Conservation (phyloP, 2,329 filamentous ascomycete genomes). For the Colletotrichum sp. region DNA sequence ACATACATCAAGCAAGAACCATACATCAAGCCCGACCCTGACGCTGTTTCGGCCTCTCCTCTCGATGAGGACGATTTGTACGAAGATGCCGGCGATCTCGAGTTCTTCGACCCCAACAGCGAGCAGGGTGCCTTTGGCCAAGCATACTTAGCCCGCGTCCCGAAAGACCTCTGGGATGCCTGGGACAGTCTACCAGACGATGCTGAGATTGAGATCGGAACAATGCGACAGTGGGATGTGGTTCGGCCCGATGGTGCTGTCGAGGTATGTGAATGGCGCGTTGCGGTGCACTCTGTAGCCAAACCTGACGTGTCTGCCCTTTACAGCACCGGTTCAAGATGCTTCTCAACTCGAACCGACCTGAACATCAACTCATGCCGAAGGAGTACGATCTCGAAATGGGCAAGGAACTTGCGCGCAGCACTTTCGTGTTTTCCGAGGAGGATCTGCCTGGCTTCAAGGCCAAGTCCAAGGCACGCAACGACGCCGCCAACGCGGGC, state of each 20-base stretch:
- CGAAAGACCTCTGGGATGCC: constrained; percentile 79
- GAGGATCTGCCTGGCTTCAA: constrained; percentile 76
- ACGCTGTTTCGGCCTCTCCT: constrained; percentile 43
- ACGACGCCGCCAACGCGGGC: constrained; percentile 61
- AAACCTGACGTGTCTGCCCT: not conserved
- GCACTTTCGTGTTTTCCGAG: constrained; percentile 92
- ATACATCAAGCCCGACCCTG: constrained; percentile 55
- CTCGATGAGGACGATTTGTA: constrained; percentile 73
- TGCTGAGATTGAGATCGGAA: constrained; percentile 82
- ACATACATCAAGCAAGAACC: constrained; percentile 32
- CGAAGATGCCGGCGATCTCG: constrained; percentile 61
- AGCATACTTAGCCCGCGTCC: constrained; percentile 76
- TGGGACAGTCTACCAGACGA: constrained; percentile 81
- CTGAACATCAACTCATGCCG: constrained; percentile 76
- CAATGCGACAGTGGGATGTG: constrained; percentile 65
- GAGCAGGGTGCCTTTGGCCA: constrained; percentile 21
- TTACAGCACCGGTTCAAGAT: constrained; percentile 60
- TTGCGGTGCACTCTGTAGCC: not conserved
- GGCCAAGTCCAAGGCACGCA: constrained; percentile 59
- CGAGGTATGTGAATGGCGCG: constrained; percentile 23
- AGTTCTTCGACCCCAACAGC: constrained; percentile 54
- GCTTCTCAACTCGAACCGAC: constrained; percentile 68
- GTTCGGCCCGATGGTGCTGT: constrained; percentile 56
- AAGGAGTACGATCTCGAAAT: constrained; percentile 87
- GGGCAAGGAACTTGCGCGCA: constrained; percentile 50